A percentile compares a stretch with the other conserved stretches of the same genome.
Evolutionary conservation across 2,329 filamentous ascomycete genomes (phyloP).

Genomic region (Alternaria metachromatica): DNA sequence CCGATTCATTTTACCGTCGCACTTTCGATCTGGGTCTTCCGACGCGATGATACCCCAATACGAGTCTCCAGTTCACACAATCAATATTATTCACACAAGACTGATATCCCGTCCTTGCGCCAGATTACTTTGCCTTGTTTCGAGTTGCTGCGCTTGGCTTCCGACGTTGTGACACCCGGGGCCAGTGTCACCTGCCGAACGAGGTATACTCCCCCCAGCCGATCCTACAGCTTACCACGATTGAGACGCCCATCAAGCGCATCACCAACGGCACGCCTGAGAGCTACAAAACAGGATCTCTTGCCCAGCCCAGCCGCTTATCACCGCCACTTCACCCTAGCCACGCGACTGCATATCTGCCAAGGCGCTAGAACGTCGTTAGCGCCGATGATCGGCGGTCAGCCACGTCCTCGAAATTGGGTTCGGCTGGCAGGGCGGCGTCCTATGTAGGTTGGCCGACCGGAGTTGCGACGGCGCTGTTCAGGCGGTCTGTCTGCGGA

Average conservation of each 20-base stretch:
- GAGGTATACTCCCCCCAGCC: neutral
- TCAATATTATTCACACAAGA: neutral
- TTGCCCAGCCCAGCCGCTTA: neutral
- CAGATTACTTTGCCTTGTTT: neutral
- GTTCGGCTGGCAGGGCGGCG: neutral
- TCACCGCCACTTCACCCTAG: neutral
- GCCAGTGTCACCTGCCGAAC: neutral
- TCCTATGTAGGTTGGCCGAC: neutral
- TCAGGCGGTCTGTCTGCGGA: neutral
- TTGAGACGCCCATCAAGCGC: neutral
- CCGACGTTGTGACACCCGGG: neutral
- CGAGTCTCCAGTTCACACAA: conserved; percentile 13
- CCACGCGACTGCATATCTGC: neutral
- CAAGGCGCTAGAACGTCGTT: neutral
- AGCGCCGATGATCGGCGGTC: neutral
- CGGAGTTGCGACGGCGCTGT: neutral
- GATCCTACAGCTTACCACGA: neutral
- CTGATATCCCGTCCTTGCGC: neutral
- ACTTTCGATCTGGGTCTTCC: conserved; percentile 25
- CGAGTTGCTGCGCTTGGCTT: neutral
- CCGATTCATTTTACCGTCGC: conserved; percentile 2
- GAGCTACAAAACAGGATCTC: neutral
- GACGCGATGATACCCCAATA: conserved; percentile 32
- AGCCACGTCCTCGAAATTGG: neutral
- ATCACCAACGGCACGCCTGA: neutral